Evolutionary conservation across 192 early-diverging fungal species (phyloP).

Genomic region (Dissophora globulifera): DNA sequence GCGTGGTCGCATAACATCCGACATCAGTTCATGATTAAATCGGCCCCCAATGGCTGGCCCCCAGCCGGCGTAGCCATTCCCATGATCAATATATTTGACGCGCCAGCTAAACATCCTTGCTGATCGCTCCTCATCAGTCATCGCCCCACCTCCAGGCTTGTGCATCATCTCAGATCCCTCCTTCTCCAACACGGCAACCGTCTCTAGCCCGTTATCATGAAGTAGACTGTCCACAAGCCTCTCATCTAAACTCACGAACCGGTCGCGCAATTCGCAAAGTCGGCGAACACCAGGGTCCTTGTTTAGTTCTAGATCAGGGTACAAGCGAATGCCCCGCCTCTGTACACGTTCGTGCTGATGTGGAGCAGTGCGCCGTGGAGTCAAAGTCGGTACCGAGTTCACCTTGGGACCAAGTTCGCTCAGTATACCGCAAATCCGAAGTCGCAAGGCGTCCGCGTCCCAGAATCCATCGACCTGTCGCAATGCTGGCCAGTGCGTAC

Average conservation of each 20-base stretch:
- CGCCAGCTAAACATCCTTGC: neutral
- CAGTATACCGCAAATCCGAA: neutral
- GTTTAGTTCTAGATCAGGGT: neutral
- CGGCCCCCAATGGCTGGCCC: conserved; percentile 4
- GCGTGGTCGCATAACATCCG: conserved; percentile 35
- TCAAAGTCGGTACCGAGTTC: neutral
- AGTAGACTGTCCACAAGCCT: neutral
- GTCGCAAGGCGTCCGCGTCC: neutral
- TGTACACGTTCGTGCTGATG: neutral
- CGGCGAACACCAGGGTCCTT: neutral
- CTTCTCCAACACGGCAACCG: neutral
- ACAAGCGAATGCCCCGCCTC: neutral
- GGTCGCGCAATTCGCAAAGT: neutral
- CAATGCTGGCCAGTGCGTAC: conserved; percentile 15
- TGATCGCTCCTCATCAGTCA: neutral
- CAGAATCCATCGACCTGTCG: neutral
- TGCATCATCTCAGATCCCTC: neutral
- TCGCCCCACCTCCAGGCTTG: no score
- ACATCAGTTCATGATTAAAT: conserved; percentile 16
- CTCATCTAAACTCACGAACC: neutral
- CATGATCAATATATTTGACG: neutral
- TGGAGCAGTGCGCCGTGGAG: no score
- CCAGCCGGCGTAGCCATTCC: neutral
- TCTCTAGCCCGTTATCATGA: conserved; percentile 1
- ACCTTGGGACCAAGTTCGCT: neutral